A percentile compares a stretch with the other conserved stretches of the same genome.
Conservation (phyloP, 1,139 yeast species). For the Yamadazyma buinensis region DNA sequence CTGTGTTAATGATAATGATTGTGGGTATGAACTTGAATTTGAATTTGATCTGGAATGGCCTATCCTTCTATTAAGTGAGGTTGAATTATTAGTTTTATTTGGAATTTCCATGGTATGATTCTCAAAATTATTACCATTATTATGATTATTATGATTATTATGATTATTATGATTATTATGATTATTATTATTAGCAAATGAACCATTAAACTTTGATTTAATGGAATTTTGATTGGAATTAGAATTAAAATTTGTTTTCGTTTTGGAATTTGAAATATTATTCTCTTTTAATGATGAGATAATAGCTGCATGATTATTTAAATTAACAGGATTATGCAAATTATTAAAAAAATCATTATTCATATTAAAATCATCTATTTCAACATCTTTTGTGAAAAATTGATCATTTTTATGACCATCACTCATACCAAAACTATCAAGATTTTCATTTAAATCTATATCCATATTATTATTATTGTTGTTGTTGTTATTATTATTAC, state of each 20-base stretch:
- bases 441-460: not conserved
- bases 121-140: too few relatives aligned
- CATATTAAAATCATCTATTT: constrained; percentile 3
- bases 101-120: too few relatives aligned
- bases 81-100: not conserved
- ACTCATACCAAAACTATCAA: not conserved
- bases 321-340: constrained; percentile 7
- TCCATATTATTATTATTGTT: not conserved
- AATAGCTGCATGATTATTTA: constrained; percentile 4
- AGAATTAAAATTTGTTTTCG: too few relatives aligned
- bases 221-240: not conserved
- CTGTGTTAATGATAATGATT: constrained; percentile 1
- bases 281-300: not conserved
- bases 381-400: constrained; percentile 2
- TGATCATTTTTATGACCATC: not conserved
- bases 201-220: not conserved
- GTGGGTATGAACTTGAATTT: not conserved
- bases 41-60: constrained; percentile 3
- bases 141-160: not conserved
- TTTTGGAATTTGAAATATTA: too few relatives aligned
- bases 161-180: not conserved
- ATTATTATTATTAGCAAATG: not conserved
- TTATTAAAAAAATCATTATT: constrained; percentile 6
- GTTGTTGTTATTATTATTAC: not conserved
- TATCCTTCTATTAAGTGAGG: not conserved